Evolutionary conservation across 2,329 filamentous ascomycete species (phyloP), one percentile per base, ranked within the genome.

Genomic region (Aaosphaeria pasadenensis): DNA sequence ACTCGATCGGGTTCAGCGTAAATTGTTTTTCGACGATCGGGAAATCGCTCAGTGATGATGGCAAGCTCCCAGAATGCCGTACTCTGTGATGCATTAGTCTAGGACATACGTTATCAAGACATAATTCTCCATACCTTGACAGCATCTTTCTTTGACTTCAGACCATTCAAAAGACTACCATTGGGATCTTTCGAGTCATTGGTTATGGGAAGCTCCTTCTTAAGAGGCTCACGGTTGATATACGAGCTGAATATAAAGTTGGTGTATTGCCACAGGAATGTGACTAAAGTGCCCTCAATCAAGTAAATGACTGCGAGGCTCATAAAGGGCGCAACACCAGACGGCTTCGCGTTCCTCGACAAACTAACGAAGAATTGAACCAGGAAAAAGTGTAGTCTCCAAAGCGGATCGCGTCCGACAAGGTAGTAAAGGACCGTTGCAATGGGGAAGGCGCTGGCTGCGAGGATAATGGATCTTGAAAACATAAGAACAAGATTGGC

Each of bases 51-150:
- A 35, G 88, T 85, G 57, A 96, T 95, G 47, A 89, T 79, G 30
- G 84, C 83, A 30, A 96, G 76, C 64, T 97, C 92, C 91, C 91
- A 96, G 70, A 95, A 87, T 11, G 92, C 91, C 67, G 95, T 95
- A 1, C 84, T 81, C 80, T 88, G 50, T 5, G 24, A 13, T 7
- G 1, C 40, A 40, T 24, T 24, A 24, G 17, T 24, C 17, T 24
- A 24, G 3, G 17, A 24, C 17, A 24, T 24, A 24, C 17, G 17
- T 24, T 24, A 24, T 24, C 17, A 24, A 24, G 17, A 24, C 17
- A 24, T 24, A 24, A 24, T 24, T 36, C 33, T 28, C 50, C 77
- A 59, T 72, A 87, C 86, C 71, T 83, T 85, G 51, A 89, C 84
- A 7, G 88, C 77, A 6, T 89, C 78, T 68, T 92, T 94, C 72